Evolutionary conservation across 2,329 filamentous ascomycete species (phyloP).

Genomic region (Calonectria leucothoes): DNA sequence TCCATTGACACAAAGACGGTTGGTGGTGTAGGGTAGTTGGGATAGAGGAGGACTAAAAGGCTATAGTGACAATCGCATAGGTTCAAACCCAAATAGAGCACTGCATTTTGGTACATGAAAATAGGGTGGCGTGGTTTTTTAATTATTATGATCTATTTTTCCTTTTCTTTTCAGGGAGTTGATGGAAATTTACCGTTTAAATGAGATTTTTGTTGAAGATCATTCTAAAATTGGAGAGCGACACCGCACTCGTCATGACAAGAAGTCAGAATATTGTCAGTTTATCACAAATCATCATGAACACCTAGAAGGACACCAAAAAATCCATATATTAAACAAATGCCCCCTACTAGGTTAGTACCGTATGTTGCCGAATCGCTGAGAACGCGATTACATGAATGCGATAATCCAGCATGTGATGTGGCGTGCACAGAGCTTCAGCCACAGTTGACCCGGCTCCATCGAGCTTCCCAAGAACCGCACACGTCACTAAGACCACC

Average conservation of each 20-base stretch:
- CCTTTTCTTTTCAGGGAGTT: too few species aligned
- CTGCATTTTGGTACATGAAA: too few species aligned
- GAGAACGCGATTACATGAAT: background rate
- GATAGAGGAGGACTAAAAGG: rapidly evolving
- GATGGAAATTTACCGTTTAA: too few species aligned
- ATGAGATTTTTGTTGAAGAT: too few species aligned
- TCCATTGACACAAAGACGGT: background rate
- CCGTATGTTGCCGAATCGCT: background rate
- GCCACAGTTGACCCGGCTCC: conserved; percentile 37
- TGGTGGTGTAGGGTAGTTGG: background rate
- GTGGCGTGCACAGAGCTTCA: conserved; percentile 43
- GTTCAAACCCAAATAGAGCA: background rate
- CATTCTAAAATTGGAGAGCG: too few species aligned
- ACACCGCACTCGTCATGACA: too few species aligned
- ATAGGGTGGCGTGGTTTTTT: background rate
- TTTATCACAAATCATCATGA: too few species aligned
- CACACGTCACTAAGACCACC: conserved; percentile 43
- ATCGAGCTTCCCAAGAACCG: conserved; percentile 33
- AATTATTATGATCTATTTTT: background rate
- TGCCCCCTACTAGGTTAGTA: background rate
- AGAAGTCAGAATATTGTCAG: too few species aligned
- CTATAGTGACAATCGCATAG: background rate
- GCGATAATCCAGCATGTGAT: background rate
- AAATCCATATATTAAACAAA: background rate
- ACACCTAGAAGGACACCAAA: too few species aligned